Conservation (phyloP, 345 rosid species). For the Sisymbrium irio region DNA sequence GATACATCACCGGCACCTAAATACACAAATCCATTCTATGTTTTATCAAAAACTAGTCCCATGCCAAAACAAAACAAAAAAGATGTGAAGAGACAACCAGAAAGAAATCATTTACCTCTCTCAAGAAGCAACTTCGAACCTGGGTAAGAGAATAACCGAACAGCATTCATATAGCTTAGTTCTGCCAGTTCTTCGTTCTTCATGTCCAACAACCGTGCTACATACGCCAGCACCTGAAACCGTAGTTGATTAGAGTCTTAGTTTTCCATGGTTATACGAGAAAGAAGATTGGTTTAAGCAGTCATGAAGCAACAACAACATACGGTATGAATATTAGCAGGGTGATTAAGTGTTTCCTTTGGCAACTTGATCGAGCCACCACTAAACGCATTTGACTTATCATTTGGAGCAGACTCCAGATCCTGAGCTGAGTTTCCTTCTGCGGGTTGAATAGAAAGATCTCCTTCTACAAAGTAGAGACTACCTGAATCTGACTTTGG, state of each 20-base stretch:
- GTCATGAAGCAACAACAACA: slow-evolving; percentile 31
- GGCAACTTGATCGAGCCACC: slow-evolving; percentile 39
- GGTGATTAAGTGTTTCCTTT: slow-evolving; percentile 74
- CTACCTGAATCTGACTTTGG: slow-evolving; percentile 48
- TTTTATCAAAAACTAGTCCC: background rate
- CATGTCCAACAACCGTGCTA: slow-evolving; percentile 63
- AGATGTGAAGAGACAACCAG: background rate
- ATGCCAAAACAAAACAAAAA: background rate
- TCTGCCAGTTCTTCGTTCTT: slow-evolving; percentile 65
- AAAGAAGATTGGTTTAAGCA: background rate
- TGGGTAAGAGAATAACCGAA: slow-evolving; percentile 60
- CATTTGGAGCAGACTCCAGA: slow-evolving; percentile 15
- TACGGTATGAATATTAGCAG: slow-evolving; percentile 75
- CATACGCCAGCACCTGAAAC: slow-evolving; percentile 60
- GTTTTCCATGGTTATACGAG: background rate
- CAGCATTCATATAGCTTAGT: slow-evolving; percentile 54
- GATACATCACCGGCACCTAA: slow-evolving; percentile 27
- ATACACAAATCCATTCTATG: slow-evolving; percentile 5
- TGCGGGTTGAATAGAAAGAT: slow-evolving; percentile 43
- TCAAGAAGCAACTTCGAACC: slow-evolving; percentile 42
- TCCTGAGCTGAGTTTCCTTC: slow-evolving; percentile 33
- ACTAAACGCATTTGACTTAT: slow-evolving; percentile 29
- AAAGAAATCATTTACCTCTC: background rate
- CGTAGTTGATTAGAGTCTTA: background rate
- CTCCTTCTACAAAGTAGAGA: slow-evolving; percentile 51